A percentile compares a stretch with the other conserved stretches of the same genome.
Evolutionary conservation across 495 filamentous ascomycete genomes (phyloP).

Genomic region (Penicillium alfredii): DNA sequence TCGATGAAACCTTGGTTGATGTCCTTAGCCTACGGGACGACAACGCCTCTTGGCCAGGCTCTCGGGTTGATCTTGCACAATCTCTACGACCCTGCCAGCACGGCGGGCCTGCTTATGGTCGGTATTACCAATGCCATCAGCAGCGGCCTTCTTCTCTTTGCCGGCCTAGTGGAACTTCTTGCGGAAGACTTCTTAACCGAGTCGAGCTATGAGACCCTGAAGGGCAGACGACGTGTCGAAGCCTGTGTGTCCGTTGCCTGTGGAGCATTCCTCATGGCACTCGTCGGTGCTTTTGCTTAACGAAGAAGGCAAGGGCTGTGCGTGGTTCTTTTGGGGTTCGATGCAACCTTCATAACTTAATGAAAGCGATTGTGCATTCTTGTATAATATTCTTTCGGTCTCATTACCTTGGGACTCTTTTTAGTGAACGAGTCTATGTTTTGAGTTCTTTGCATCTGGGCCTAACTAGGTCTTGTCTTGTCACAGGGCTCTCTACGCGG

Average conservation of each 20-base stretch:
- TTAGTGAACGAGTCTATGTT: too few species aligned
- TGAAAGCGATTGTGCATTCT: too few species aligned
- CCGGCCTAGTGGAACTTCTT: conserved; percentile 83
- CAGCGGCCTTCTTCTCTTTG: conserved; percentile 80
- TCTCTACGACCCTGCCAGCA: conserved; percentile 76
- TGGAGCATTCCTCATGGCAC: conserved; percentile 76
- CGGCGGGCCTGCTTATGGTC: conserved; percentile 81
- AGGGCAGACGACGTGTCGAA: conserved; percentile 61
- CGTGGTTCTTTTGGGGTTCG: too few species aligned
- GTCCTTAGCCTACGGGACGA: conserved; percentile 85
- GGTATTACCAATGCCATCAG: conserved; percentile 91
- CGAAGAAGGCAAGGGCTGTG: too few species aligned
- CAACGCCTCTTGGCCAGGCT: conserved; percentile 86
- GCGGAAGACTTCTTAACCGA: conserved; percentile 92
- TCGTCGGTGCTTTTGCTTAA: conserved; percentile 85
- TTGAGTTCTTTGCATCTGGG: too few species aligned
- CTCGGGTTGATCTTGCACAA: conserved; percentile 77
- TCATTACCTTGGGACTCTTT: too few species aligned
- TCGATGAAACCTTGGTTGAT: conserved; percentile 80
- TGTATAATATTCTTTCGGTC: too few species aligned
- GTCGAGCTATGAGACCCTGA: conserved; percentile 70
- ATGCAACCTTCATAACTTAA: too few species aligned
- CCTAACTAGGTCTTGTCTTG: too few species aligned
- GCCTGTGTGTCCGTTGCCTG: conserved; percentile 72
- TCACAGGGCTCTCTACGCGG: too few species aligned